These are phyloP conservation scores for Rhamnella rubrinervis DNA, from an alignment of 331 rosid species.

Conservation along the genomic window DNA sequence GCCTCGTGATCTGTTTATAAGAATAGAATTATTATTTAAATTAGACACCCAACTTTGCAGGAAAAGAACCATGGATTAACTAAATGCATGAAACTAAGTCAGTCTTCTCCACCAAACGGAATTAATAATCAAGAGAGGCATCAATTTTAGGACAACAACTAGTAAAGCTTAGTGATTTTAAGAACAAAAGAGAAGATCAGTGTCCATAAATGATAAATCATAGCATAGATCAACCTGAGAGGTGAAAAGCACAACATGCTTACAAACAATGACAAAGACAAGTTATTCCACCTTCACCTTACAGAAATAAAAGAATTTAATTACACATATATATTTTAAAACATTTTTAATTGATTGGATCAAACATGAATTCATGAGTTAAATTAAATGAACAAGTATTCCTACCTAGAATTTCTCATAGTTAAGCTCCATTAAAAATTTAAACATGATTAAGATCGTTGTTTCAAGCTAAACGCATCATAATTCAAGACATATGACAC, in stretches of 20 bases:
- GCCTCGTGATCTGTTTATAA: conserved; percentile 69
- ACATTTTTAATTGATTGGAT: too few relatives aligned
- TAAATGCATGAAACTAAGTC: conserved; percentile 4
- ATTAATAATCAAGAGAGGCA: not conserved
- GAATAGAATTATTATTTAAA: conserved; percentile 12
- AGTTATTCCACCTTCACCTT: not conserved
- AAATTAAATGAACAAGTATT: too few relatives aligned
- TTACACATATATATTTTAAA: not conserved
- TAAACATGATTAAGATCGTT: too few relatives aligned
- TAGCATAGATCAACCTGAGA: not conserved
- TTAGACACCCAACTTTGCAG: conserved; percentile 5
- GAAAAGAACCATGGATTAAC: conserved; percentile 2
- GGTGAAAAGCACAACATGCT: not conserved
- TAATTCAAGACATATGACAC: too few relatives aligned
- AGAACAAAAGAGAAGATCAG: not conserved
- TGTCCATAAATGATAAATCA: too few relatives aligned
- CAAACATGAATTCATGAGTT: too few relatives aligned
- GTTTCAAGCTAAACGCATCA: too few relatives aligned
- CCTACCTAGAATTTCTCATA: too few relatives aligned
- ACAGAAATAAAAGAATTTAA: not conserved
- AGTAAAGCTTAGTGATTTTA: not conserved
- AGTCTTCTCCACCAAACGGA: not conserved
- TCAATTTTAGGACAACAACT: not conserved
- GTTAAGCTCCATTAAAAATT: too few relatives aligned
- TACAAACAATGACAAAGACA: not conserved